Evolutionary conservation across 2,329 filamentous ascomycete genomes (phyloP).

Genomic region (Dryadomyces quercus-mongolicae): DNA sequence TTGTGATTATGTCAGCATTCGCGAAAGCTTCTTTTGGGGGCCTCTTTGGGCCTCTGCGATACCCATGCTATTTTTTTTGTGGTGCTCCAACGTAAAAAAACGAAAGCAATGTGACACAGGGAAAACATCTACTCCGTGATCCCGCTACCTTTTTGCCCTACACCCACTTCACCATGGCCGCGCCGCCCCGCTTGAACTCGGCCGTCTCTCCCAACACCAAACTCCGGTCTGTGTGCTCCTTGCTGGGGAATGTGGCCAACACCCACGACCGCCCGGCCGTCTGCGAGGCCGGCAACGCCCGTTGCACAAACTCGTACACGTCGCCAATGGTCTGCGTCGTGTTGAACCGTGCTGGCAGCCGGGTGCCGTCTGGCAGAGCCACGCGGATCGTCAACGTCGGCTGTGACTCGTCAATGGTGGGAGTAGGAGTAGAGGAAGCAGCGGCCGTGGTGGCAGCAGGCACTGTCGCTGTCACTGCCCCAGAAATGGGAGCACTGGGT

Average conservation of each 20-base stretch:
- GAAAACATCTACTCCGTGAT: no score
- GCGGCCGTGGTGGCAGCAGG: slow-evolving; percentile 18
- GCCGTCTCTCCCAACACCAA: slow-evolving; percentile 45
- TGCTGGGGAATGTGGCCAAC: slow-evolving; percentile 73
- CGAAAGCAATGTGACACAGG: no score
- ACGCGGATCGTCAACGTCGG: slow-evolving; percentile 63
- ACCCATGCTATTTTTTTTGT: not conserved
- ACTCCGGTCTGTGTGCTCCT: slow-evolving; percentile 60
- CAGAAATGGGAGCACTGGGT: slow-evolving; percentile 18
- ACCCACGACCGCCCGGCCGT: slow-evolving; percentile 50
- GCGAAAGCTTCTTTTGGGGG: not conserved
- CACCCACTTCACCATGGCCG: slow-evolving; percentile 50
- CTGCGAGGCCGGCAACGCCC: slow-evolving; percentile 45
- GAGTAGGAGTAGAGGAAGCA: slow-evolving; percentile 6
- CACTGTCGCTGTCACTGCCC: slow-evolving; percentile 17
- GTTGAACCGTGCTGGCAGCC: slow-evolving; percentile 72
- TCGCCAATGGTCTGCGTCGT: slow-evolving; percentile 65
- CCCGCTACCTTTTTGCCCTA: slow-evolving; percentile 7
- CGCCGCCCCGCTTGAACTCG: slow-evolving; percentile 55
- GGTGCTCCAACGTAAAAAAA: not conserved
- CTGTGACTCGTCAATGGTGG: slow-evolving; percentile 47
- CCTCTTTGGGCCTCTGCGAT: no score
- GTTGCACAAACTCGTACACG: slow-evolving; percentile 61
- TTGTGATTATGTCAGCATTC: not conserved
- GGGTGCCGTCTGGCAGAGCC: slow-evolving; percentile 65